Evolutionary conservation across 305 asterid species (phyloP).

Genomic region (Nicotiana rustica): DNA sequence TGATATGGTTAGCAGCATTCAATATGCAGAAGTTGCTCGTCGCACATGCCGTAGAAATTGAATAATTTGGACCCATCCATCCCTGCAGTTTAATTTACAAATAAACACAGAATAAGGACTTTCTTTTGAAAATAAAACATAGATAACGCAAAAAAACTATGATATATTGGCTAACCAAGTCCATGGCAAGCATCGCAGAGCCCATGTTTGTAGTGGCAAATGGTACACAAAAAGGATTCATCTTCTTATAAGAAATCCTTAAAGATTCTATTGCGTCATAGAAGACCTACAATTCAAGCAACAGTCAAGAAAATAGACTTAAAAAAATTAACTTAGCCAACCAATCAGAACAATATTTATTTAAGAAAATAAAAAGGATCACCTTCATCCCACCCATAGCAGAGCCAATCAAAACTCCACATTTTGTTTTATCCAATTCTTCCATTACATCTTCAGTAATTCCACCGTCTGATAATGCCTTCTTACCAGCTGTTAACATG

Average conservation of each 20-base stretch:
- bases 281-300: slow-evolving; percentile 64
- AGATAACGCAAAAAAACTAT: slow-evolving; percentile 13
- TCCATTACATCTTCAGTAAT: slow-evolving; percentile 79
- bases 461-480: slow-evolving; percentile 91
- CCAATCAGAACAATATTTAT: slow-evolving; percentile 29
- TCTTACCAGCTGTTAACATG: slow-evolving; percentile 96
- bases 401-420: slow-evolving; percentile 94
- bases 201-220: slow-evolving; percentile 97
- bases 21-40: slow-evolving; percentile 94
- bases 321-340: neutral
- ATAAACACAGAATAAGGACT: slow-evolving; percentile 35
- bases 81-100: slow-evolving; percentile 62
- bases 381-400: slow-evolving; percentile 99
- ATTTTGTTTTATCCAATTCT: slow-evolving; percentile 74
- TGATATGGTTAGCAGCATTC: slow-evolving; percentile 97
- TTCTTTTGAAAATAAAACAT: neutral
- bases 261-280: slow-evolving; percentile 90
- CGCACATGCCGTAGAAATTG: slow-evolving; percentile 98
- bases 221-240: slow-evolving; percentile 98
- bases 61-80: slow-evolving; percentile 99
- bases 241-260: slow-evolving; percentile 86
- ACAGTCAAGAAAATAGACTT: slow-evolving; percentile 23
- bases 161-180: slow-evolving; percentile 59
- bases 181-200: slow-evolving; percentile 95
- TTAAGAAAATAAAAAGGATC: slow-evolving; percentile 34